Evolutionary conservation across 2,329 filamentous ascomycete genomes (phyloP).

Genomic region (Colletotrichum lindemuthianum): DNA sequence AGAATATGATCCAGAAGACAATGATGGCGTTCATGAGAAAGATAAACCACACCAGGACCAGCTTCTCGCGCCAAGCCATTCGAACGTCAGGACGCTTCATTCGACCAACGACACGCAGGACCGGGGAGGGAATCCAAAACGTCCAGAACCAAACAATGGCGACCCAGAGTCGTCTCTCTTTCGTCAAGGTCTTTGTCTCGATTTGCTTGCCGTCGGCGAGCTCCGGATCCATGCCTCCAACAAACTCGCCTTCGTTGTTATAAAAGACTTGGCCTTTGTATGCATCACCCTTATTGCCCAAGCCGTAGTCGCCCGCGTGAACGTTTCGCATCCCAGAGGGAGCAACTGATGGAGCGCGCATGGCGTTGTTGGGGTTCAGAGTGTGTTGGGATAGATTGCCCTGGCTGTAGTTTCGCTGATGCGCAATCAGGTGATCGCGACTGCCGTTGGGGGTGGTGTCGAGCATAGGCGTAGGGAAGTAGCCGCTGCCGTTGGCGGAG

Average conservation of each 20-base stretch:
- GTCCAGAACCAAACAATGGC: constrained; percentile 85
- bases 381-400: constrained; percentile 67
- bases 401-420: constrained; percentile 65
- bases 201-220: constrained; percentile 81
- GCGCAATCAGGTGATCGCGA: constrained; percentile 74
- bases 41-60: constrained; percentile 85
- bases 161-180: constrained; percentile 80
- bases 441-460: constrained; percentile 73
- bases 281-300: constrained; percentile 86
- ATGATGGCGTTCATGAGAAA: constrained; percentile 81
- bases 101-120: constrained; percentile 82
- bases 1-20: constrained; percentile 91
- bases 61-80: constrained; percentile 96
- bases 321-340: constrained; percentile 65
- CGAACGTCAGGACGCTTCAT: constrained; percentile 98
- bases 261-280: constrained; percentile 80
- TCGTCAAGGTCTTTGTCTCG: constrained; percentile 72
- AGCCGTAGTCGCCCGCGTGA: constrained; percentile 83
- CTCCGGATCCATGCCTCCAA: constrained; percentile 79
- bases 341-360: constrained; percentile 68
- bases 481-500: constrained; percentile 72
- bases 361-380: constrained; percentile 51
- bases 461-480: constrained; percentile 73
- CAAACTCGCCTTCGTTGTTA: constrained; percentile 73
- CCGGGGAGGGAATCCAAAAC: constrained; percentile 92